phyloP scores from a whole-genome alignment of 495 filamentous ascomycete genomes.

The Penicillium goetzii region DNA sequence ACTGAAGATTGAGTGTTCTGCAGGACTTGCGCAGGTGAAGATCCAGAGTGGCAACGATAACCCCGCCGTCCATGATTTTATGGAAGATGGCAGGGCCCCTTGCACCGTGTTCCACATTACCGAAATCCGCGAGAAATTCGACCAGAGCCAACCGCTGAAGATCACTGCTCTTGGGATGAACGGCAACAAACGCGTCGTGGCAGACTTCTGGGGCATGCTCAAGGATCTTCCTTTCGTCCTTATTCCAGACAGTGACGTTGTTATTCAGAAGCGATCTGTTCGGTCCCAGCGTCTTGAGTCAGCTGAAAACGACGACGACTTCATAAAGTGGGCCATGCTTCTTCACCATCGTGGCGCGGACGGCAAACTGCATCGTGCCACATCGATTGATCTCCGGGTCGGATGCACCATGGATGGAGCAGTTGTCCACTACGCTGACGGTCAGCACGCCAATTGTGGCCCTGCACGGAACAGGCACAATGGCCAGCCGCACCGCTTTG shows the following conservation, averaged over 20 bases:
- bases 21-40: conserved; percentile 17
- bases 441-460: conserved; percentile 37
- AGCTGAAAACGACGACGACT: neutral
- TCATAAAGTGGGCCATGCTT: conserved; percentile 20
- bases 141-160: conserved; percentile 21
- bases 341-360: conserved; percentile 13
- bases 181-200: conserved; percentile 16
- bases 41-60: conserved; percentile 9
- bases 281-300: neutral
- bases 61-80: neutral
- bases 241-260: conserved; percentile 27
- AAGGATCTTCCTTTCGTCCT: conserved; percentile 18
- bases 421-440: conserved; percentile 42
- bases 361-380: conserved; percentile 27
- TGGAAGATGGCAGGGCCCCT: neutral
- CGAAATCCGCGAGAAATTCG: conserved; percentile 15
- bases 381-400: conserved; percentile 41
- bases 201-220: conserved; percentile 31
- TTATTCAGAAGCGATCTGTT: conserved; percentile 28
- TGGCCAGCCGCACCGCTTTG: conserved; percentile 11
- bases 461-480: conserved; percentile 17
- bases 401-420: conserved; percentile 43
- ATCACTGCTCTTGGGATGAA: conserved; percentile 22
- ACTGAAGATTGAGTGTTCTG: conserved; percentile 17
- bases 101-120: neutral